Base-by-base conservation (phyloP, 108 stramenopile species). In the Nannochloropsis granulata region DNA sequence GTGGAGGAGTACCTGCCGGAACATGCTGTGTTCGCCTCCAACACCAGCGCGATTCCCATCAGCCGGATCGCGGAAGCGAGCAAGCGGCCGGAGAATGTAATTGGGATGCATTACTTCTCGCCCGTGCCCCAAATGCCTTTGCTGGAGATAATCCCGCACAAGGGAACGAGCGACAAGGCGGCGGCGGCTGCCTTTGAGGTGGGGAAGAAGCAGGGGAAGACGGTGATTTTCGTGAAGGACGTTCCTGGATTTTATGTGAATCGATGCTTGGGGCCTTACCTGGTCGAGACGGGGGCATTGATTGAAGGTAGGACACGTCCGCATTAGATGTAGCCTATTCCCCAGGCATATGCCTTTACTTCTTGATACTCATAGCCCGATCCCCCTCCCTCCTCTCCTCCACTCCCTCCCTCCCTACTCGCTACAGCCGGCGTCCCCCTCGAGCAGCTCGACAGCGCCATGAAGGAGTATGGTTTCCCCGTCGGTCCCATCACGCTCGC, bases 181-280 rank as follows among this genome's bases (percentile, higher is more conserved):
- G 92, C 90, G 86, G 94, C 96, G n/a, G 93, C 94, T 12, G 96
- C 98, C 9, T 94, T 95, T 86, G 93, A 94, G 80, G 96, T 99
- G 78, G 99, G 99, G 25, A 94, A 92, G 45, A 96, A 97, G 90
- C 99, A 99, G 88, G 99, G 99, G 45, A 99, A 99, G 91, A 98
- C 98, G 12, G 95, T 94, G 84, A 96, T 99, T 81, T 92, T 96
- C 45, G 97, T 97, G 79, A 97, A 97, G 91, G 99, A 99, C 88
- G 98, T 98, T 21, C 98, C 99, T 12, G 99, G 99, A 56, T 99
- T 99, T 89, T 99, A 97, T 89, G 99, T 99, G 44, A 99, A 99
- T 91, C 92, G 99, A 42, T 98, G 96, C 89, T 90, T 99, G 82
- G 98, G 96, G n/a, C 97, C 99, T 12, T 96, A 95, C 87, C 91